phyloP scores from a whole-genome alignment of 345 rosid species.

The Rhodamnia argentea region DNA sequence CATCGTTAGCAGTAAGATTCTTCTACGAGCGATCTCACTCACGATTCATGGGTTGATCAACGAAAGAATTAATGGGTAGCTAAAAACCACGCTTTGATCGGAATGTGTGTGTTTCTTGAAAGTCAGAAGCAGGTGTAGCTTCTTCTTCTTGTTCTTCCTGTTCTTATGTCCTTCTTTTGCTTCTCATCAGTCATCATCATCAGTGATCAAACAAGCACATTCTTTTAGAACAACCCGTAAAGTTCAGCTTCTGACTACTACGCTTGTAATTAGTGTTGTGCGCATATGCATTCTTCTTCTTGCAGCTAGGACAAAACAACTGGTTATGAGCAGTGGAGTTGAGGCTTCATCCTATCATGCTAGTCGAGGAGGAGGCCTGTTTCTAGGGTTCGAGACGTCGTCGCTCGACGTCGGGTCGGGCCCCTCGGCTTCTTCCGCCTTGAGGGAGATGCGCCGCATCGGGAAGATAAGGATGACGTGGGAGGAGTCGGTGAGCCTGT shows the following conservation, averaged over 20 bases:
- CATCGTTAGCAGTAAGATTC: not conserved
- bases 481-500: conserved; percentile 94
- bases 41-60: not conserved
- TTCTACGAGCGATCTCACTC: not conserved
- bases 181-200: not conserved
- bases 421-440: conserved; percentile 20
- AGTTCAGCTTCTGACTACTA: not conserved
- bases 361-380: conserved; percentile 14
- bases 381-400: conserved; percentile 44
- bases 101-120: not conserved
- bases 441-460: conserved; percentile 71
- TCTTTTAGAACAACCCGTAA: not conserved
- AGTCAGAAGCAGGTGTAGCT: not conserved
- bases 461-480: conserved; percentile 89
- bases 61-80: not conserved
- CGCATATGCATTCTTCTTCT: not conserved
- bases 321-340: conserved; percentile 36
- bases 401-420: conserved; percentile 17
- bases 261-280: not conserved
- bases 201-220: not conserved
- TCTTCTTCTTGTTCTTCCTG: not conserved
- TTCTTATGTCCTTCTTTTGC: not conserved
- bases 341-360: conserved; percentile 20
- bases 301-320: conserved; percentile 61
- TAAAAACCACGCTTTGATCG: not conserved